Evolutionary conservation across 352 stramenopile species (phyloP).

Genomic region (Phytophthora foliorum): DNA sequence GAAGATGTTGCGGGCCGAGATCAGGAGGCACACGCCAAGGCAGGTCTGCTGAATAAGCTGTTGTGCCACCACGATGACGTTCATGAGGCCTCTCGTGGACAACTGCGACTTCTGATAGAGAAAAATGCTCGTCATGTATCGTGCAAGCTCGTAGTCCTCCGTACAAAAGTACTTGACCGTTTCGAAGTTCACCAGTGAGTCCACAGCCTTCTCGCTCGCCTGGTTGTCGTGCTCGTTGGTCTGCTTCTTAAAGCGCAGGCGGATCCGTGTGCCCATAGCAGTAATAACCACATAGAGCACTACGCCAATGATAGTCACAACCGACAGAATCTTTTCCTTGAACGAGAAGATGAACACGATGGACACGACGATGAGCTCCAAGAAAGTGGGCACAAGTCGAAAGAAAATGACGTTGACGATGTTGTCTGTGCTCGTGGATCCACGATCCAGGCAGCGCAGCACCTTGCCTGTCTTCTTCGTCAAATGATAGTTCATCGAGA

Average conservation of each 20-base stretch:
- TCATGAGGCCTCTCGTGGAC: slow-evolving; percentile 92
- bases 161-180: slow-evolving; percentile 98
- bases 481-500: slow-evolving; percentile 98
- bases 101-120: slow-evolving; percentile 93
- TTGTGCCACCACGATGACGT: slow-evolving; percentile 95
- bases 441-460: slow-evolving; percentile 91
- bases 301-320: slow-evolving; percentile 92
- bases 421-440: slow-evolving; percentile 88
- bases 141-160: slow-evolving; percentile 92
- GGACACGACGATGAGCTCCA: slow-evolving; percentile 95
- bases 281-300: slow-evolving; percentile 95
- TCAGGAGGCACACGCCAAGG: slow-evolving; percentile 80
- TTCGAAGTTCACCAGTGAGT: slow-evolving; percentile 98
- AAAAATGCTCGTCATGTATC: slow-evolving; percentile 82
- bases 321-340: slow-evolving; percentile 90
- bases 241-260: slow-evolving; percentile 92
- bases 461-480: slow-evolving; percentile 98
- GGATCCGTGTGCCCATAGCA: slow-evolving; percentile 75
- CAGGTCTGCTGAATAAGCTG: slow-evolving; percentile 93
- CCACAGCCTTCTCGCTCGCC: slow-evolving; percentile 95
- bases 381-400: slow-evolving; percentile 94
- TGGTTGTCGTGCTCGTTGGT: slow-evolving; percentile 97
- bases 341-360: slow-evolving; percentile 93
- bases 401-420: slow-evolving; percentile 98
- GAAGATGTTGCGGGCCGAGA: slow-evolving; percentile 64